Evolutionary conservation across 148 eudicot genomes (phyloP).

Genomic region (Salicornia ramosissima): DNA sequence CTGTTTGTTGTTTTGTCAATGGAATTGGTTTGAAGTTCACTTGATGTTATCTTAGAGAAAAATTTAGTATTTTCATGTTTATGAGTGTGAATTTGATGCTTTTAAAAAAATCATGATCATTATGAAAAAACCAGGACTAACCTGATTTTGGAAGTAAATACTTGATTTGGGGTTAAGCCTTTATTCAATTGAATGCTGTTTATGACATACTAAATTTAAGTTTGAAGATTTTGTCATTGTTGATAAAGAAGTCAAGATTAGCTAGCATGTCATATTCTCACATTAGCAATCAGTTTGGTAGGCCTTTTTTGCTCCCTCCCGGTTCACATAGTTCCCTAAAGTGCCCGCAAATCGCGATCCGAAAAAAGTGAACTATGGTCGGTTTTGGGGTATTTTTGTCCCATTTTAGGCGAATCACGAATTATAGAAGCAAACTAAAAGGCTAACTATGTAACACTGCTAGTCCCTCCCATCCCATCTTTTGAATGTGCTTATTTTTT

Average conservation of each 20-base stretch:
- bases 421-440: no score
- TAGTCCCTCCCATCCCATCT: no score
- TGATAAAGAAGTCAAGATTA: not conserved
- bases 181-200: not conserved
- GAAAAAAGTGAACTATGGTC: no score
- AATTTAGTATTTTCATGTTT: not conserved
- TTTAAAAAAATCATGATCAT: not conserved
- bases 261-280: slow-evolving; percentile 11
- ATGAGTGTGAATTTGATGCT: not conserved
- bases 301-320: not conserved
- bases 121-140: not conserved
- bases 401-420: no score
- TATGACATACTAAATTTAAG: not conserved
- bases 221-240: slow-evolving; percentile 1
- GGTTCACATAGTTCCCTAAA: no score
- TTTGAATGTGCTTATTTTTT: no score
- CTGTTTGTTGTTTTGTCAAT: not conserved
- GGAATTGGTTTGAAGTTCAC: not conserved
- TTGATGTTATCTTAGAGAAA: not conserved
- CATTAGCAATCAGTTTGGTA: not conserved
- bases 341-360: no score
- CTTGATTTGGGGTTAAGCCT: no score
- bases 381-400: no score
- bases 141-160: not conserved
- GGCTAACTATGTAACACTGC: no score